phyloP scores from a whole-genome alignment of 2,329 filamentous ascomycete species.

The Claviceps arundinis region DNA sequence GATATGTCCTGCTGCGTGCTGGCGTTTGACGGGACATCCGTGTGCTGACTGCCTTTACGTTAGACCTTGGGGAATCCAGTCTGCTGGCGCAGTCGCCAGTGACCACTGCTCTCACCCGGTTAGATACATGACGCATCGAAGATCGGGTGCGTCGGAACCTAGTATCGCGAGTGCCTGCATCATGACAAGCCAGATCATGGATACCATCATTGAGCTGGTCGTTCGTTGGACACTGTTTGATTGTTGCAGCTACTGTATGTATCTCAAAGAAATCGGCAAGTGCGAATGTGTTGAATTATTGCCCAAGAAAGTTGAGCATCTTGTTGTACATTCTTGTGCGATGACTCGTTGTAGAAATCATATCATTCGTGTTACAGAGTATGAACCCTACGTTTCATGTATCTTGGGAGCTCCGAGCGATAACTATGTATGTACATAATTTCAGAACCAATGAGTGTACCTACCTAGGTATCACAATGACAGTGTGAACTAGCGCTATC shows the following conservation, averaged over 20 bases:
- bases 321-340: too few species aligned
- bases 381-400: too few species aligned
- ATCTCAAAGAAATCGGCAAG: too few species aligned
- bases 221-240: background rate
- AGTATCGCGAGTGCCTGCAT: background rate
- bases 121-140: constrained; percentile 33
- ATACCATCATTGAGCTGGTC: background rate
- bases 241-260: background rate
- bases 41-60: constrained; percentile 30
- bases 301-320: too few species aligned
- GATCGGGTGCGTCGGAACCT: constrained; percentile 8
- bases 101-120: constrained; percentile 27
- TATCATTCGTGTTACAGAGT: too few species aligned
- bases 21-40: constrained; percentile 23
- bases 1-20: constrained; percentile 32
- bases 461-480: too few species aligned
- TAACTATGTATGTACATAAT: too few species aligned
- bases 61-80: background rate
- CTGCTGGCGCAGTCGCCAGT: background rate
- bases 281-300: too few species aligned
- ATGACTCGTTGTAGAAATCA: too few species aligned
- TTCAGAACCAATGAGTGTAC: too few species aligned
- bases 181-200: constrained; percentile 3
- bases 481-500: too few species aligned
- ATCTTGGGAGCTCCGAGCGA: too few species aligned